Conservation (phyloP, 805 yeast species). For the Wickerhamomyces ciferrii region DNA sequence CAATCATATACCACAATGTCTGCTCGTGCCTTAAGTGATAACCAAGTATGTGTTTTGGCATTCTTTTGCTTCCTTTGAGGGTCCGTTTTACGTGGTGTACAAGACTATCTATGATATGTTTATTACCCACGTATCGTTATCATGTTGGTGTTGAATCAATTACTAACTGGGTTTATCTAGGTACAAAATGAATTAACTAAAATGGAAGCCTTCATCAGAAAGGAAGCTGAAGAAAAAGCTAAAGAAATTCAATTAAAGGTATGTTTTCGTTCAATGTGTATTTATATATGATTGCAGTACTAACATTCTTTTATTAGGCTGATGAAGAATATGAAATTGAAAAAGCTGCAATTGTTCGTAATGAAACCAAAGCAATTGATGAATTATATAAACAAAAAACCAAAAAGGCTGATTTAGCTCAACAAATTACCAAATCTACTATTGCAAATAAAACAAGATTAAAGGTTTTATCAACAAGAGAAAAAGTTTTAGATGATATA, state of each 20-base stretch:
- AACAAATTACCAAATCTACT: constrained; percentile 93
- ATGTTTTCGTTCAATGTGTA: no score
- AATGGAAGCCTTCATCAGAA: constrained; percentile 98
- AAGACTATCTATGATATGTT: no score
- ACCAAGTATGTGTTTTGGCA: constrained; percentile 33
- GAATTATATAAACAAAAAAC: constrained; percentile 70
- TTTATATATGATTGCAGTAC: background rate
- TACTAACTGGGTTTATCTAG: constrained; percentile 28
- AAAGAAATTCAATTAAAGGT: constrained; percentile 86
- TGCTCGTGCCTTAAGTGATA: constrained; percentile 38
- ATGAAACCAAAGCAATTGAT: constrained; percentile 88
- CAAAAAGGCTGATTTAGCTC: constrained; percentile 88
- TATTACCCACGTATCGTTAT: no score
- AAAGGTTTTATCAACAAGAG: constrained; percentile 82
- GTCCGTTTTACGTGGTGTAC: no score
- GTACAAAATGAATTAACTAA: constrained; percentile 93
- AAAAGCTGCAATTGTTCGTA: constrained; percentile 89
- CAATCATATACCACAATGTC: constrained; percentile 22
- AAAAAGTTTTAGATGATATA: constrained; percentile 68
- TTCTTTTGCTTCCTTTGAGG: background rate
- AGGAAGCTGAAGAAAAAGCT: constrained; percentile 99
- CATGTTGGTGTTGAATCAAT: background rate
- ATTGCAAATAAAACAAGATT: constrained; percentile 94
- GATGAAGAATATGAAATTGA: constrained; percentile 99
- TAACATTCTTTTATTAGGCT: constrained; percentile 36